A percentile compares a stretch with the other conserved stretches of the same genome.
These are phyloP conservation scores for Aspergillus panamensis DNA, from an alignment of 495 filamentous ascomycete genomes.

Conservation along the genomic window DNA sequence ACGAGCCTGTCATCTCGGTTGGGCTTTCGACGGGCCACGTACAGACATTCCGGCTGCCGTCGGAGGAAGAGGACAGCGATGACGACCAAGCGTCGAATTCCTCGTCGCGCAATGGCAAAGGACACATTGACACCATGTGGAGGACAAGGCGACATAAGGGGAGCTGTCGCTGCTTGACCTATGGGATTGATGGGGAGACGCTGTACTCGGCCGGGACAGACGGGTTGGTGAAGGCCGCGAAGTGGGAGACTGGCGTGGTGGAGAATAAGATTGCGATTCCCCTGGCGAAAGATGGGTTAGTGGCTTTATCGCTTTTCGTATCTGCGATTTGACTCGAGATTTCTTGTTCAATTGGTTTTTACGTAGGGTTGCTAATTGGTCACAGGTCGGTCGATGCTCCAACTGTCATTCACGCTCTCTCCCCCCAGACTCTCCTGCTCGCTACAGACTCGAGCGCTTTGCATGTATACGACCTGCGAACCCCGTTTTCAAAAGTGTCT, in stretches of 20 bases:
- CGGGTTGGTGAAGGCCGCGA: slow-evolving; percentile 83
- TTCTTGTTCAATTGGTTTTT: too few species aligned
- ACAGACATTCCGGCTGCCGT: slow-evolving; percentile 75
- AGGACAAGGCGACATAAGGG: slow-evolving; percentile 86
- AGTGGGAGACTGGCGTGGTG: slow-evolving; percentile 74
- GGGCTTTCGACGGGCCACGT: slow-evolving; percentile 85
- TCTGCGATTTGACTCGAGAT: background rate
- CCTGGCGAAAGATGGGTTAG: slow-evolving; percentile 38
- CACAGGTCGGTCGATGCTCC: slow-evolving; percentile 58
- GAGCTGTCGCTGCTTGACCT: slow-evolving; percentile 76
- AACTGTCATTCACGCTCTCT: slow-evolving; percentile 72
- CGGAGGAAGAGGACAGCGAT: slow-evolving; percentile 42
- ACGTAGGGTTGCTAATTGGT: background rate
- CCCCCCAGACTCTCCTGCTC: slow-evolving; percentile 82
- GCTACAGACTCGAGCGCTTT: slow-evolving; percentile 86
- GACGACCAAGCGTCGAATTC: slow-evolving; percentile 46
- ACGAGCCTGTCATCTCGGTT: slow-evolving; percentile 75
- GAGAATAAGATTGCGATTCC: slow-evolving; percentile 63
- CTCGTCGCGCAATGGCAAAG: slow-evolving; percentile 55
- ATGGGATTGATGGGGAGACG: slow-evolving; percentile 67
- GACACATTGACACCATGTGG: slow-evolving; percentile 80
- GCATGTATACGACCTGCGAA: slow-evolving; percentile 86
- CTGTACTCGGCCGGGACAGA: slow-evolving; percentile 91
- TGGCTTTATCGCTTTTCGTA: slow-evolving; percentile 11
- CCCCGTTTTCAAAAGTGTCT: slow-evolving; percentile 51